Evolutionary conservation across 352 stramenopile genomes (phyloP).

Genomic region (Phytophthora syringae): DNA sequence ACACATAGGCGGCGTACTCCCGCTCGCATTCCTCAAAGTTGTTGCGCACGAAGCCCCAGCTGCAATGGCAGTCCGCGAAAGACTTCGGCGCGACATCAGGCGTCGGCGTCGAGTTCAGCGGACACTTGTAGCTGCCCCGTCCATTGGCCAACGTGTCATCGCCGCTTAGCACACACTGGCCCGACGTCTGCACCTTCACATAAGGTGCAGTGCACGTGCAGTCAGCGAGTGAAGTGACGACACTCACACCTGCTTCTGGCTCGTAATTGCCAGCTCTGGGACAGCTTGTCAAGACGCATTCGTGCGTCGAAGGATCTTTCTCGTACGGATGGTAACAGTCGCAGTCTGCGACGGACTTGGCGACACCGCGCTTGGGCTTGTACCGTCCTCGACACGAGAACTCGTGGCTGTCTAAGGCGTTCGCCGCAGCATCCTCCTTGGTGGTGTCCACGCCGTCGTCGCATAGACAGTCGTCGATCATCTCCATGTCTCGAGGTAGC

Average conservation of each 20-base stretch:
- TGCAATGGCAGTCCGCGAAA: slow-evolving; percentile 78
- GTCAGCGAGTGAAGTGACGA: slow-evolving; percentile 72
- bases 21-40: slow-evolving; percentile 49
- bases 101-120: slow-evolving; percentile 41
- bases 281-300: slow-evolving; percentile 63
- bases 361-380: slow-evolving; percentile 41
- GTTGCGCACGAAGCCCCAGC: slow-evolving; percentile 74
- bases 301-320: slow-evolving; percentile 61
- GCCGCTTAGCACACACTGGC: slow-evolving; percentile 56
- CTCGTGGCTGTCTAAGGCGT: slow-evolving; percentile 34
- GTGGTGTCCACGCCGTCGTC: slow-evolving; percentile 46
- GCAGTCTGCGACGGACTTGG: slow-evolving; percentile 72
- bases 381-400: slow-evolving; percentile 75
- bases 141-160: background rate
- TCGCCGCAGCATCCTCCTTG: slow-evolving; percentile 29
- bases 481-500: slow-evolving; percentile 85
- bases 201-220: slow-evolving; percentile 70
- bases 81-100: slow-evolving; percentile 44
- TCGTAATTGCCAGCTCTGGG: slow-evolving; percentile 84
- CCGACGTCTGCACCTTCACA: slow-evolving; percentile 75
- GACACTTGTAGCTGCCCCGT: slow-evolving; percentile 39
- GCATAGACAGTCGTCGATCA: slow-evolving; percentile 76
- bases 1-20: slow-evolving; percentile 65
- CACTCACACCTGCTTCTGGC: slow-evolving; percentile 31
- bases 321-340: slow-evolving; percentile 77